Base-by-base conservation (phyloP, 2,329 filamentous ascomycete genomes). In the Drechslerella dactyloides region DNA sequence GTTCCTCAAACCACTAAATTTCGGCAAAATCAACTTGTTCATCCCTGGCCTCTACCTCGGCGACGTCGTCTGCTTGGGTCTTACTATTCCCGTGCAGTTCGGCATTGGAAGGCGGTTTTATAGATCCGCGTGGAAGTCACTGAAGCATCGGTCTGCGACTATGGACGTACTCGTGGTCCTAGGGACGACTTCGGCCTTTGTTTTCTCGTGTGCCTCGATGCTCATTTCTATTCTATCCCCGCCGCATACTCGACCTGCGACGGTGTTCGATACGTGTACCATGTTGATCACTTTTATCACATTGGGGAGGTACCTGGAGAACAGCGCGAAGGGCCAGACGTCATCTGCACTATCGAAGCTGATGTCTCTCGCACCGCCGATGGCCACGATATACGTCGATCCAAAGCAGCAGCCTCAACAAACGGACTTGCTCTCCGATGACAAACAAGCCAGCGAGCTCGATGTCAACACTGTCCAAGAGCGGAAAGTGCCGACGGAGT, bases 271-370 rank as follows among this genome's bases (percentile, higher is more conserved):
- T 78, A 99, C 94, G 0, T 97, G 93, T 80, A 96, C 92, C 21
- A 99, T 97, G 94, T 84, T 99, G 57, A 93, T 99, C 79, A 96
- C 92, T 0, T 97, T 99, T 78, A 91, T 97, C 79, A 92, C 90
- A 0, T 82, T 99, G 1, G 91, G 94, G 2, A 88, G 94, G 37
- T 99, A 90, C 81, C 81, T 99, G 17, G 94, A 99, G 80, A 99
- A 97, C 78, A 84, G 88, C 17, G 94, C 94, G 58, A 99, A 97
- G 81, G 94, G 94, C 0, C 91, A 97, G 81, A 99, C 94, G 0
- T 97, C 93, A 3, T 94, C 91, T 78, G 94, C 94, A 0, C 85
- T 99, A 1, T 97, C 93, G 6, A 86, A 89, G 23, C 86, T 99
- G 35, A 99, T 99, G 94, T 97, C 91, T 15, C 83, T 99, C 53